Evolutionary conservation across 78 protist species (phyloP).

Genomic region (Tieghemostelium lacteum): DNA sequence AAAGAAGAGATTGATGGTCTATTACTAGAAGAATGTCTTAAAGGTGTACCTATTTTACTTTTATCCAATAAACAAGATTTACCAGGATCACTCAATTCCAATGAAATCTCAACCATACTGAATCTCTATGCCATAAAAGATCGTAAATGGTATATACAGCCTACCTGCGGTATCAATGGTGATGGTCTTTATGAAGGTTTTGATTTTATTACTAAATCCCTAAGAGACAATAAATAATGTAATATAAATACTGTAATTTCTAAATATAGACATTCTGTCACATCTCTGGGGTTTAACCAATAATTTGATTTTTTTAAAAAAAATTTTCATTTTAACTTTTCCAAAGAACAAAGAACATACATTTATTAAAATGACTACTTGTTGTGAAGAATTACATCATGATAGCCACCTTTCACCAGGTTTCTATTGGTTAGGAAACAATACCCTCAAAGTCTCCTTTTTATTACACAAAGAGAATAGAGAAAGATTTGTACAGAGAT

Average conservation of each 20-base stretch:
- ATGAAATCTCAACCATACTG: conserved; percentile 58
- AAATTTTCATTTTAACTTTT: too few relatives aligned
- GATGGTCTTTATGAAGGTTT: conserved; percentile 94
- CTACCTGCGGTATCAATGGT: conserved; percentile 92
- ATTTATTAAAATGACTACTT: conserved; percentile 11
- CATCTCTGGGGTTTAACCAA: too few relatives aligned
- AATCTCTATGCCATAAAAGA: conserved; percentile 55
- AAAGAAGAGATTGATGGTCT: conserved; percentile 90
- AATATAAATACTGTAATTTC: too few relatives aligned
- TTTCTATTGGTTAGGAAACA: conserved; percentile 77
- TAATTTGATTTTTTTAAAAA: too few relatives aligned
- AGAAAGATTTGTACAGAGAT: conserved; percentile 34
- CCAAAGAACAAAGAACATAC: conserved; percentile 43
- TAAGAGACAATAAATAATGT: too few relatives aligned
- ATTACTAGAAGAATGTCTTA: conserved; percentile 93
- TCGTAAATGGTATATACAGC: conserved; percentile 91
- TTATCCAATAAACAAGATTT: conserved; percentile 96
- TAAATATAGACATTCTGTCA: too few relatives aligned
- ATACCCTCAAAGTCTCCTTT: conserved; percentile 74
- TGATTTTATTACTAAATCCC: conserved; percentile 26
- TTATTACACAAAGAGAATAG: conserved; percentile 71
- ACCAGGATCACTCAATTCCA: conserved; percentile 84
- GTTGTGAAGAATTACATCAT: conserved; percentile 54
- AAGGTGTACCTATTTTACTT: conserved; percentile 89
- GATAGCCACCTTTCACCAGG: conserved; percentile 70